These are phyloP conservation scores for Rehmannia glutinosa DNA, from an alignment of 257 asterid genomes.

Conservation along the genomic window DNA sequence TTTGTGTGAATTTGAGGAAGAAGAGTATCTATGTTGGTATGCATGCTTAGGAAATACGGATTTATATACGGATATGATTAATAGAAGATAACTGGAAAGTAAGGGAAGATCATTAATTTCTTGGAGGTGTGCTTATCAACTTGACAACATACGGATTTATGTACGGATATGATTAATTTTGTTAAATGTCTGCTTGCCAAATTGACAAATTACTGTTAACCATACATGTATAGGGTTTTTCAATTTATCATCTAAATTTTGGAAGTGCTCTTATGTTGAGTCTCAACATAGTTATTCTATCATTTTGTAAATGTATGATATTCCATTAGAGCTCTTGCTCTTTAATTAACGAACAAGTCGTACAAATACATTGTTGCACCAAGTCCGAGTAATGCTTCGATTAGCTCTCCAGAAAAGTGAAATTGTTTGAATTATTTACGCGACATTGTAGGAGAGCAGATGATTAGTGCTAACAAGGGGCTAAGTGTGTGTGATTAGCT, in stretches of 20 bases:
- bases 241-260: too few relatives aligned
- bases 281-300: background rate
- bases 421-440: too few relatives aligned
- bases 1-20: constrained; percentile 20
- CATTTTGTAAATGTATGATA: background rate
- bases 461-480: background rate
- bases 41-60: constrained; percentile 17
- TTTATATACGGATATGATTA: background rate
- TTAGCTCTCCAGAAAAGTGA: too few relatives aligned
- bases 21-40: background rate
- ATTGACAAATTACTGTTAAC: too few relatives aligned
- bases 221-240: background rate
- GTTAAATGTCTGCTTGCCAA: too few relatives aligned
- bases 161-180: background rate
- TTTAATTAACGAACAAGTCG: too few relatives aligned
- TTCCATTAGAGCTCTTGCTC: background rate
- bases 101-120: constrained; percentile 1
- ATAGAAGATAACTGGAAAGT: background rate
- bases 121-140: background rate
- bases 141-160: background rate
- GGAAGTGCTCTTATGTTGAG: background rate
- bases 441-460: background rate
- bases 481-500: background rate
- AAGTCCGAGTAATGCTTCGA: too few relatives aligned
- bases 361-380: too few relatives aligned